Base-by-base conservation (phyloP, 306 rosid species). In the Elaeagnus macrophylla region DNA sequence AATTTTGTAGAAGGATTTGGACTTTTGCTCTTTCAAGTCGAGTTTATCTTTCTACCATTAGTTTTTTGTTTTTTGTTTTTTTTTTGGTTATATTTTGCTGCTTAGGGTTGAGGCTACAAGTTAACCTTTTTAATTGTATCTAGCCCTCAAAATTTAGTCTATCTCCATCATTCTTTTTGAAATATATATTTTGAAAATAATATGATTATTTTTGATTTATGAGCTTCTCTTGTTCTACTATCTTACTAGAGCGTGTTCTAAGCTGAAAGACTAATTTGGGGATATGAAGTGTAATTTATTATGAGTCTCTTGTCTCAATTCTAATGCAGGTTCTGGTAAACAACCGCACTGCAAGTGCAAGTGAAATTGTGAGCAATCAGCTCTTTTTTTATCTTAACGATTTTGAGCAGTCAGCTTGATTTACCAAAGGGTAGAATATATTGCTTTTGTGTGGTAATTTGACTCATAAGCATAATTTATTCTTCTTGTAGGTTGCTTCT, bases 291-390 rank as follows among this genome's bases (percentile, higher is more conserved):
- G 32, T 39, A 45, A 17, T 51, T 60, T 41, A 44, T 68, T 48
- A 66, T 60, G 62, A 59, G 62, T 73, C 60, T 68, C 65, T 40
- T 65, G 60, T 20, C 51, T 49, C 12, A 20, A 13, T 52, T 73
- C 63, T 50, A 39, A 62, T 75, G 72, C 95, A 91, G 97, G 83
- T 91, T 72, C 78, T 91, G 71, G 96, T 91, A 72, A 91, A 91
- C 71, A 79, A 75, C 56, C 84, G 72, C 62, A 91, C 97, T 73
- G 99, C 97, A 6, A 91, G 96, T 74, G 95, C 99, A 37, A 87
- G 97, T 76, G 97, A 91, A 91, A 91, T 91, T 57, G 97, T 91
- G 71, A 82, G 97, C 48, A 25, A 25, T 25, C 32, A 25, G 3
- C 32, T n/a, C 32, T 25, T 25, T 25, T 25, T 20, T 20, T 20